Base-by-base conservation (phyloP, 2,329 filamentous ascomycete species). In the Fusarium subtropicale region DNA sequence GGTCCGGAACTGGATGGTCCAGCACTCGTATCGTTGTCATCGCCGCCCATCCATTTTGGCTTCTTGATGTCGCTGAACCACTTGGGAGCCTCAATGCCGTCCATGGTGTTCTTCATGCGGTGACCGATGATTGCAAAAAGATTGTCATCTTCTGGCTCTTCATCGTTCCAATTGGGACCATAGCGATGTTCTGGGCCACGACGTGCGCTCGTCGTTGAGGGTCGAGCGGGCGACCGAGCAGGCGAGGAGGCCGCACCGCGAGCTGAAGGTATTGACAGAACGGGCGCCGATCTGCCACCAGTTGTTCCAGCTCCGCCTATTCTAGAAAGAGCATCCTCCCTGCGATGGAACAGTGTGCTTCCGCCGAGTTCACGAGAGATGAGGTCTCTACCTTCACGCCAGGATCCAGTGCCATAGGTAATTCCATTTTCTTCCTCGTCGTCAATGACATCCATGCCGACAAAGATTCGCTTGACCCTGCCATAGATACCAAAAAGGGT, bases 401-500 rank as follows among this genome's bases (percentile, higher is more conserved):
- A 98, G 2, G 91, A 91, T 2, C 92, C 93, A 1, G 90, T 90
- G 16, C 93, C 93, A 68, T 91, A 93, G 5, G 87, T 87, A 4
- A 83, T 83, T 9, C 85, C 83, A 51, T 87, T 88, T 28, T 90
- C 88, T 22, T 88, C 87, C 16, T 91, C 91, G 39, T 94, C 92
- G 36, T 93, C 92, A 44, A 94, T 88, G 2, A 94, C 82, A 39
- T 93, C 88, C 58, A 84, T 81, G 36, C 91, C 92, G 61, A 97
- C 93, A 16, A 96, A 95, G 22, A 95, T 87, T 28, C 89, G 90
- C 78, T 91, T 92, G 30, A 95, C 87, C 68, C 88, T 91, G 41
- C 93, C 91, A 77, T 99, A 99, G 1, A 98, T 82, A 30, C 95
- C 95, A 80, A 98, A 97, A 0, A 95, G 80, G 0, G 93, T 95